These are phyloP conservation scores for Stellera chamaejasme DNA, from an alignment of 345 rosid genomes.

Conservation along the genomic window DNA sequence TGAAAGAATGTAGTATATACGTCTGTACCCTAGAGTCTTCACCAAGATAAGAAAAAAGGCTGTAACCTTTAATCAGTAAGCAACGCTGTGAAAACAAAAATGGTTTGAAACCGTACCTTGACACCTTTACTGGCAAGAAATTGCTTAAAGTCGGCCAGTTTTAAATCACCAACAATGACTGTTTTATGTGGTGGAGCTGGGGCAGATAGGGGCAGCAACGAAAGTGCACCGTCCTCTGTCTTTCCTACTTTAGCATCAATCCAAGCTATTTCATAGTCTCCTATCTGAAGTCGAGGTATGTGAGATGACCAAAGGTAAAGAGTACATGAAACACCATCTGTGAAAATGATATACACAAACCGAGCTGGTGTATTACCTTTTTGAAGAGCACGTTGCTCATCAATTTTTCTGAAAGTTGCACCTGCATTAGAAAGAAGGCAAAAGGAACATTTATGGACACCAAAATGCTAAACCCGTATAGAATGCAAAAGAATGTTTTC, in stretches of 20 bases:
- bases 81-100: background rate
- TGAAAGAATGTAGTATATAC: background rate
- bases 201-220: constrained; percentile 55
- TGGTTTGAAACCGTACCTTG: constrained; percentile 36
- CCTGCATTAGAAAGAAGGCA: constrained; percentile 35
- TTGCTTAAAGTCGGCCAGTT: constrained; percentile 90
- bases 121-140: constrained; percentile 88
- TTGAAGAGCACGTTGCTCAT: constrained; percentile 95
- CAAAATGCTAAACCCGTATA: background rate
- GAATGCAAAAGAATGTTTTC: constrained; percentile 4
- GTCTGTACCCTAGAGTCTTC: background rate
- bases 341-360: background rate
- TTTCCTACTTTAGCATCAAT: constrained; percentile 83
- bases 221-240: constrained; percentile 59
- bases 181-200: constrained; percentile 70
- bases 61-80: background rate
- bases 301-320: background rate
- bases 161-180: constrained; percentile 85
- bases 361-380: constrained; percentile 40
- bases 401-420: constrained; percentile 90
- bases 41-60: background rate
- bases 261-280: constrained; percentile 95
- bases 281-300: constrained; percentile 43
- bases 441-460: constrained; percentile 11
- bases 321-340: background rate